Percentiles rank a stretch among this genome's conserved stretches.
Evolutionary conservation across 441 rosid genomes (phyloP).

Genomic region (Gossypium davidsonii): DNA sequence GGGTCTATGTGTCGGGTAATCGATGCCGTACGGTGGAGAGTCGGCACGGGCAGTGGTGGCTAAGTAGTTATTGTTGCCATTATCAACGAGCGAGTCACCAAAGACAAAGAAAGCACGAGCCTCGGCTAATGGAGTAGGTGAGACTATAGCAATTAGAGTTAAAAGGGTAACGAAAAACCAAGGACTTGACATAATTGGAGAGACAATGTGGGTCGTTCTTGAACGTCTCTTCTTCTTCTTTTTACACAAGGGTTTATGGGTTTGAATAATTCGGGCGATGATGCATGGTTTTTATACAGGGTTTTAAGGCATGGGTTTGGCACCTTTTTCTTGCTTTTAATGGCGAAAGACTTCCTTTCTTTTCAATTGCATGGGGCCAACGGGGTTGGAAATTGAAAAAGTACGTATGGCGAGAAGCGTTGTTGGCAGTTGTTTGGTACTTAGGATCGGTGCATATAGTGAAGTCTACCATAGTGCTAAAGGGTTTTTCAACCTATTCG

Average conservation of each 20-base stretch:
- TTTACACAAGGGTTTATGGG: not conserved
- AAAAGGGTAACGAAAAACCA: not conserved
- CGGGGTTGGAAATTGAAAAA: not conserved
- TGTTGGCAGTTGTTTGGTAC: not conserved
- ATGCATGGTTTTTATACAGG: not conserved
- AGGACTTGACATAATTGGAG: not conserved
- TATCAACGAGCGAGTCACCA: not conserved
- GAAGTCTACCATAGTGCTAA: not conserved
- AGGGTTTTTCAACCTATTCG: not conserved
- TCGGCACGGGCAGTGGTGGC: constrained; percentile 3
- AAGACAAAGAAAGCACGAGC: constrained; percentile 2
- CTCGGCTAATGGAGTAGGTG: not conserved
- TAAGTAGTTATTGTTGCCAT: constrained; percentile 5
- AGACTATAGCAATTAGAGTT: not conserved
- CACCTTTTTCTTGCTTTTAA: not conserved
- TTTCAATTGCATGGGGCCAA: not conserved
- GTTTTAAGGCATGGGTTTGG: not conserved
- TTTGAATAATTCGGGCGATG: not conserved
- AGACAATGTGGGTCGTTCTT: not conserved
- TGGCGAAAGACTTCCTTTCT: not conserved
- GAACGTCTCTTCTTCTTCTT: not conserved
- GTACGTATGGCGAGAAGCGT: not conserved
- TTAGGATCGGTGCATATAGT: not conserved
- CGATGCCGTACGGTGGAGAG: not conserved
- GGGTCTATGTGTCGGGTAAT: constrained; percentile 1